Evolutionary conservation across 805 yeast species (phyloP), one percentile per base, ranked within the genome.

Genomic region (Debaryomyces castellii): DNA sequence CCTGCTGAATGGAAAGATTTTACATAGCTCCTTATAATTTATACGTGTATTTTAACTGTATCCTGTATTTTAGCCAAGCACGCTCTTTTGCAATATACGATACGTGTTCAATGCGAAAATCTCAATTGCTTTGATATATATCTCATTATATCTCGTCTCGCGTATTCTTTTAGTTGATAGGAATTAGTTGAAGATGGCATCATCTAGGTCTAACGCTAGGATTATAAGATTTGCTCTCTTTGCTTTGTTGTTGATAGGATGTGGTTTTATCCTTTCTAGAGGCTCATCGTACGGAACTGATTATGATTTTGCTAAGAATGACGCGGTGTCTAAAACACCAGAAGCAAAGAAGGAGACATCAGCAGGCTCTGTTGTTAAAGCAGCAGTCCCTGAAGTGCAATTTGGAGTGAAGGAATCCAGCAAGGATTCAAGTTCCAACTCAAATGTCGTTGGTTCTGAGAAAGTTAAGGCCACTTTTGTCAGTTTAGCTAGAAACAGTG

Each of bases 401-500:
- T 38, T 39, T 11, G 39, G 21, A 30, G 34, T 32, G 1, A 7
- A 28, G 16, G 34, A 20, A 2, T 24, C 36, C n/a, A 18, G 3
- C 17, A 22, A 25, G 22, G 39, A 25, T 8, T 14, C 46, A 20
- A 43, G 34, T 33, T 22, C 24, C 8, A 22, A 22, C 8, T 24
- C 44, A 10, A 9, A 10, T 36, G 33, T 4, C 28, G 30, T 9
- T 6, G 16, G 10, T 10, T 30, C 34, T 11, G 45, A 39, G 12
- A 46, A 44, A 34, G 40, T 50, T 18, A 50, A 45, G 42, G 52
- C 92, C 8, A 81, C 91, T 1, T 85, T 87, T 60, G 88, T 87
- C 17, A 76, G 92, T 0, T 72, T 87, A 54, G 94, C 90, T 9
- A 76, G 95, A 69, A 87, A 87, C 63, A 54, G 67, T 11, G 96